Percentiles rank a stretch among this genome's conserved stretches.
Evolutionary conservation across 768 basidiomycete genomes (phyloP).

Genomic region (Lentinula detonsa): DNA sequence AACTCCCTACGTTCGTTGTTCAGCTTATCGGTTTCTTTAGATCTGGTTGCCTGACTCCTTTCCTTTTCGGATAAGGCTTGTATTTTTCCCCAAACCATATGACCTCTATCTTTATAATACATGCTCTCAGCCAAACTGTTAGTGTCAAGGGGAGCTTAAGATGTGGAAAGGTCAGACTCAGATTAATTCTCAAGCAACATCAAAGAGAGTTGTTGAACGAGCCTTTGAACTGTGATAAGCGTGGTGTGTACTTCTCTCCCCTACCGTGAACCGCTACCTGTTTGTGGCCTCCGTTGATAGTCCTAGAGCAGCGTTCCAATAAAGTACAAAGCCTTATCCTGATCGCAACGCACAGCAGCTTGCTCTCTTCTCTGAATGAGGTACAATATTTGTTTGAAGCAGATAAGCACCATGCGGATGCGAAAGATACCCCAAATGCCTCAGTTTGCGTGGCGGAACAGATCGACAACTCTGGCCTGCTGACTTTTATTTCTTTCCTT

Average conservation of each 20-base stretch:
- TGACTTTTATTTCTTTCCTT: not conserved
- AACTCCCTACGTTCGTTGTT: not conserved
- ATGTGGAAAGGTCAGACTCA: too few species aligned
- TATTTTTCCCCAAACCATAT: conserved; percentile 1
- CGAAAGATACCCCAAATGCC: too few species aligned
- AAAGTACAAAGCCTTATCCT: too few species aligned
- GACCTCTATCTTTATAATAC: not conserved
- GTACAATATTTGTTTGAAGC: too few species aligned
- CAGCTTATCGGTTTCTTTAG: not conserved
- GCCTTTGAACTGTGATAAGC: not conserved
- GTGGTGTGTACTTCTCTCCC: not conserved
- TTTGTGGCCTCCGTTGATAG: not conserved
- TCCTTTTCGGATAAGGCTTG: not conserved
- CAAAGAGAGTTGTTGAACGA: not conserved
- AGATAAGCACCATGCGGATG: too few species aligned
- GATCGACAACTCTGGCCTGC: not conserved
- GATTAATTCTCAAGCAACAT: not conserved
- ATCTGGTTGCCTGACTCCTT: not conserved
- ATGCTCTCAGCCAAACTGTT: not conserved
- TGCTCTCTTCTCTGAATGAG: too few species aligned
- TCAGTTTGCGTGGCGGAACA: too few species aligned
- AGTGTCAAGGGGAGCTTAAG: not conserved
- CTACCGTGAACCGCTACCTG: not conserved
- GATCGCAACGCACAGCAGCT: too few species aligned
- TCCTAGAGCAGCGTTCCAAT: too few species aligned